phyloP scores from a whole-genome alignment of 306 rosid genomes.

The Trichosanthes cucumerina region DNA sequence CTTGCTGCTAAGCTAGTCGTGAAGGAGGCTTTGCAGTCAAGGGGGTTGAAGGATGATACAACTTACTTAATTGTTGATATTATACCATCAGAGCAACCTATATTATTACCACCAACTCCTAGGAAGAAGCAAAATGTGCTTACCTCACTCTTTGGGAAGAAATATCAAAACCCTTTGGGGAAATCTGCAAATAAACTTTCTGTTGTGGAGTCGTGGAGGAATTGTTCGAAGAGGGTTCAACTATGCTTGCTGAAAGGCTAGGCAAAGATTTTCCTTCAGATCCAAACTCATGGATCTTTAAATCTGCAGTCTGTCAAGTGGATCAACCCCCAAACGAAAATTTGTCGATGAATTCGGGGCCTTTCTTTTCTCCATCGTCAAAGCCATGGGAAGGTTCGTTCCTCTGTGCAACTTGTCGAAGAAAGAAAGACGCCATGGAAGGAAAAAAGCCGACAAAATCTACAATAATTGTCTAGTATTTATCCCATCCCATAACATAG shows the following conservation, averaged over 20 bases:
- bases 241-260: conserved; percentile 93
- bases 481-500: conserved; percentile 31
- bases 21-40: conserved; percentile 93
- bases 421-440: conserved; percentile 96
- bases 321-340: conserved; percentile 77
- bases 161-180: conserved; percentile 45
- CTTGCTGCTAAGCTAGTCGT: conserved; percentile 98
- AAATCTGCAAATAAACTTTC: conserved; percentile 77
- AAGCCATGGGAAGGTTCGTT: conserved; percentile 94
- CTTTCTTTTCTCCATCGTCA: conserved; percentile 75
- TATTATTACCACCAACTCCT: conserved; percentile 56
- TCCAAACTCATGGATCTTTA: conserved; percentile 59
- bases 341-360: conserved; percentile 63
- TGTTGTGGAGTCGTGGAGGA: conserved; percentile 94
- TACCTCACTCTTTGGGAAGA: conserved; percentile 72
- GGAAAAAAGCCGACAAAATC: conserved; percentile 72
- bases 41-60: conserved; percentile 98
- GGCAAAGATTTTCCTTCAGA: conserved; percentile 66
- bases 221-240: conserved; percentile 98
- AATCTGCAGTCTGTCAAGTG: conserved; percentile 92
- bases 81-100: conserved; percentile 71
- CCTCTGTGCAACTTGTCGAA: conserved; percentile 70
- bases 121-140: conserved; percentile 64
- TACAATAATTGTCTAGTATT: conserved; percentile 43
- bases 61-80: conserved; percentile 95